These are phyloP conservation scores for Cladophialophora exuberans DNA, from an alignment of 2,329 filamentous ascomycete species.

Conservation along the genomic window DNA sequence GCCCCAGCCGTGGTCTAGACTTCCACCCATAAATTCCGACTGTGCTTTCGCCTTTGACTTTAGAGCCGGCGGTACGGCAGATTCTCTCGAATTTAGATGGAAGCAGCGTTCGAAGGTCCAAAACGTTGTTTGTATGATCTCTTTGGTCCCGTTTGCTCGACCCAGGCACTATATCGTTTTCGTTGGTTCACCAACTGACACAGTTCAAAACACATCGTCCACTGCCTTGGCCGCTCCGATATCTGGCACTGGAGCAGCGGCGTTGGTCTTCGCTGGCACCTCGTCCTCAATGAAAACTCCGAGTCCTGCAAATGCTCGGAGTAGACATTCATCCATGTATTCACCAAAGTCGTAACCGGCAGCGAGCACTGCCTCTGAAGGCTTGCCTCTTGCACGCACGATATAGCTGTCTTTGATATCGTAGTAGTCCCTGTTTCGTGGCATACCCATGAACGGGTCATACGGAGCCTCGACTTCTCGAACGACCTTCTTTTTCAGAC, in stretches of 20 bases:
- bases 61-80: too few species aligned
- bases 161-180: not conserved
- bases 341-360: constrained; percentile 84
- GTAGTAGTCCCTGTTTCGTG: constrained; percentile 71
- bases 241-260: constrained; percentile 14
- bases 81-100: too few species aligned
- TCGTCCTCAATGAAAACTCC: constrained; percentile 87
- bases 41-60: too few species aligned
- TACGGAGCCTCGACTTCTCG: constrained; percentile 74
- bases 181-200: not conserved
- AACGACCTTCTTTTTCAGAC: constrained; percentile 68
- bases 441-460: constrained; percentile 82
- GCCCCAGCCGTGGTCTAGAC: too few species aligned
- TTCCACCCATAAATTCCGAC: too few species aligned
- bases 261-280: constrained; percentile 30
- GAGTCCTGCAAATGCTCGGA: constrained; percentile 87
- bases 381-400: constrained; percentile 68
- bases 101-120: too few species aligned
- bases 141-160: not conserved
- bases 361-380: constrained; percentile 67
- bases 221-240: not conserved
- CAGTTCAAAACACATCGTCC: constrained; percentile 19
- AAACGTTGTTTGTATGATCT: not conserved
- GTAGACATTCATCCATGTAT: constrained; percentile 78
- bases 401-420: constrained; percentile 70